Evolutionary conservation across 768 basidiomycete genomes (phyloP).

Genomic region (Kwoniella heveanensis): DNA sequence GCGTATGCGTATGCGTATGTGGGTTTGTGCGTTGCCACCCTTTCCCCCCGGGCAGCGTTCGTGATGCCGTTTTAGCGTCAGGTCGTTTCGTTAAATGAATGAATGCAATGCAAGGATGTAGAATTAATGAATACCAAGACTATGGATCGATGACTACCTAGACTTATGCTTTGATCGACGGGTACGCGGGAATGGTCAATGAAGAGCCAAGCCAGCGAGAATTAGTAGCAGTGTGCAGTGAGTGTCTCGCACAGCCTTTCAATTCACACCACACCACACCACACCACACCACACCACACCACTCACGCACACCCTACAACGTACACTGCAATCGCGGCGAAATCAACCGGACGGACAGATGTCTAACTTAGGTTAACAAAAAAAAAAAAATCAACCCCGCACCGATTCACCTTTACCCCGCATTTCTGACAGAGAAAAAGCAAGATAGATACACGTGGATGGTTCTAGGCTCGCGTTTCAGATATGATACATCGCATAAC

Average conservation of each 20-base stretch:
- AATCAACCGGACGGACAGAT: too few species aligned
- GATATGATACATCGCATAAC: neutral
- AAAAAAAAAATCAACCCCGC: neutral
- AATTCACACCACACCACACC: neutral
- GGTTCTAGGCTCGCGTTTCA: neutral
- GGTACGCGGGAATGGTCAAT: too few species aligned
- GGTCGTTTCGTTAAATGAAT: neutral
- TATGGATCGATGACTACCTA: neutral
- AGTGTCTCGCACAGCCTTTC: neutral
- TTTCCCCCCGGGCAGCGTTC: neutral
- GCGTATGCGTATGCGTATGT: neutral
- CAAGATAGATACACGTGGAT: neutral
- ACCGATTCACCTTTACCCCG: neutral
- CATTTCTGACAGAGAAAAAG: neutral
- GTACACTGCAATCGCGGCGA: neutral
- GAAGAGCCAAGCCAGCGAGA: too few species aligned
- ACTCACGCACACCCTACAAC: neutral
- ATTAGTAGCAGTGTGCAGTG: neutral
- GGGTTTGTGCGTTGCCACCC: neutral
- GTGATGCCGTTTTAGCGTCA: neutral
- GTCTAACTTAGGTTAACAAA: neutral
- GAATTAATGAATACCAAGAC: constrained; percentile 3
- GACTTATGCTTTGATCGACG: neutral
- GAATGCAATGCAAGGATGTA: too few species aligned
- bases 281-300: too few species aligned